phyloP scores from a whole-genome alignment of 1,284 basidiomycete genomes.

The Fomitiporia mediterranea region DNA sequence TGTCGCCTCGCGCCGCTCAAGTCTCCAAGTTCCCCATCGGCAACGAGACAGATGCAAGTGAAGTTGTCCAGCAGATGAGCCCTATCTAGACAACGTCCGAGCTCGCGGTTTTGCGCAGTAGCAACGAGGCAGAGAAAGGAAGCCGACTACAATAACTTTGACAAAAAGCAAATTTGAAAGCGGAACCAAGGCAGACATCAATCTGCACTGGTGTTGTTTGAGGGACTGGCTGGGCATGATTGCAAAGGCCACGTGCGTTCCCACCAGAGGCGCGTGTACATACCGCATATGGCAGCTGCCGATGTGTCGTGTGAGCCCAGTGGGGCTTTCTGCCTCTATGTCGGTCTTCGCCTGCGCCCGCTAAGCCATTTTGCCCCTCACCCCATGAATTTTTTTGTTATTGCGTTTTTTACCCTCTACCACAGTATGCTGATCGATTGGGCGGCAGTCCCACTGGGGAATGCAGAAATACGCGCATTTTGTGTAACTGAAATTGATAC shows the following conservation, averaged over 20 bases:
- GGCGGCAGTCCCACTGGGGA: neutral
- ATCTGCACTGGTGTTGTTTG: neutral
- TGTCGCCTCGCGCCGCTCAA: neutral
- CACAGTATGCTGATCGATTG: neutral
- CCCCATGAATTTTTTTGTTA: too few relatives aligned
- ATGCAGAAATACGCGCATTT: neutral
- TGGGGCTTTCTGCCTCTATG: neutral
- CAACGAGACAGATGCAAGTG: neutral
- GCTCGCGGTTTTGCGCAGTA: neutral
- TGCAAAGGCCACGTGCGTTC: slow-evolving; percentile 1
- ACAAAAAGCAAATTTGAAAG: neutral
- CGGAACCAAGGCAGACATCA: neutral
- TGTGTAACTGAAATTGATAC: neutral
- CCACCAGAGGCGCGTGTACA: slow-evolving; percentile 1
- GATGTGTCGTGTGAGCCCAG: slow-evolving; percentile 9
- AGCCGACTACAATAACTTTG: neutral
- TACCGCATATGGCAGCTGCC: slow-evolving; percentile 6
- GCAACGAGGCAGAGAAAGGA: neutral
- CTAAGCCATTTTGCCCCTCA: neutral
- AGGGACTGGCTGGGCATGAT: neutral
- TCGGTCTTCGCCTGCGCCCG: neutral
- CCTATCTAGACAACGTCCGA: too few relatives aligned
- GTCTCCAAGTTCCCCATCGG: neutral
- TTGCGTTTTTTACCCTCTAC: too few relatives aligned
- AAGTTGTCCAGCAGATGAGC: too few relatives aligned